Percentiles rank a stretch among this genome's conserved stretches.
Evolutionary conservation across 2,329 filamentous ascomycete genomes (phyloP).

Genomic region (Ascochyta fabae): DNA sequence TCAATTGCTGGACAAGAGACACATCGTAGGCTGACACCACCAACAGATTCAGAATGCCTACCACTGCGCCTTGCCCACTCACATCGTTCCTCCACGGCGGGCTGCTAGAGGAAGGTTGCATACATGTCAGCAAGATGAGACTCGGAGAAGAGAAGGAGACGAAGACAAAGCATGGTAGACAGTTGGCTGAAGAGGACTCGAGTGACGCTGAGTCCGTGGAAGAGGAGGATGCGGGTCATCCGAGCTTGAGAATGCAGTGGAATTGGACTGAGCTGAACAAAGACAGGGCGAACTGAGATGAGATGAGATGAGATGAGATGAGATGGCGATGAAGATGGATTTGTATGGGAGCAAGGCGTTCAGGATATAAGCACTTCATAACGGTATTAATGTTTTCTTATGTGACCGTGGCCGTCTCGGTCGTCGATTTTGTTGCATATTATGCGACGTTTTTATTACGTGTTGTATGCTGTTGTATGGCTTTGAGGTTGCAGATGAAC

Average conservation of each 20-base stretch:
- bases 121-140: conserved; percentile 16
- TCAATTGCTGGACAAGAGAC: background rate
- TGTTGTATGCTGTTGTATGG: background rate
- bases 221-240: conserved; percentile 17
- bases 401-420: background rate
- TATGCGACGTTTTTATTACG: background rate
- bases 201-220: conserved; percentile 19
- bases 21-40: background rate
- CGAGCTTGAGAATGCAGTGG: conserved; percentile 23
- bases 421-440: background rate
- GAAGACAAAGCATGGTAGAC: background rate
- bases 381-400: conserved; percentile 2
- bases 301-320: background rate
- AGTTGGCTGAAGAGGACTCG: background rate
- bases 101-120: conserved; percentile 26
- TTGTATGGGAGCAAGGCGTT: conserved; percentile 7
- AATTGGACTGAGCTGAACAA: conserved; percentile 20
- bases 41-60: conserved; percentile 21
- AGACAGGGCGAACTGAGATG: background rate
- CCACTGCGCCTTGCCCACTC: conserved; percentile 12
- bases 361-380: background rate
- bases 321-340: background rate
- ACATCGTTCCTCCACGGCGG: conserved; percentile 20
- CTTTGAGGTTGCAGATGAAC: background rate
- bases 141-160: background rate